These are phyloP conservation scores for Dendrobium catenatum DNA, from an alignment of 106 monocot genomes.

Conservation along the genomic window DNA sequence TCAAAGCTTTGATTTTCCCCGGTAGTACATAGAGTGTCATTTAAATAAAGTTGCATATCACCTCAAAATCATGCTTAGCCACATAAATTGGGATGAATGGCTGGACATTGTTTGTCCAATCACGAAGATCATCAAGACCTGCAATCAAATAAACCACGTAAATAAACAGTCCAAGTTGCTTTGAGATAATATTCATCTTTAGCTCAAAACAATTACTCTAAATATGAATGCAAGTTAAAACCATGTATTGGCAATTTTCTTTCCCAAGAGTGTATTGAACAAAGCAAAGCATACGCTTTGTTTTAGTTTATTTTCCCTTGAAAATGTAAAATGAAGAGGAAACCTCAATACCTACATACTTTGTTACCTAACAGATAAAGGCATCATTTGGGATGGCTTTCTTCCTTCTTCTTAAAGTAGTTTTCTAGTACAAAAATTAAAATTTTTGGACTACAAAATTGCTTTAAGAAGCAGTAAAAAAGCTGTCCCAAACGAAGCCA, in stretches of 20 bases:
- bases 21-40: neutral
- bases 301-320: neutral
- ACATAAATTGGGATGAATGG: slow-evolving; percentile 82
- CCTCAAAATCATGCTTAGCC: slow-evolving; percentile 85
- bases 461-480: no score
- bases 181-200: neutral
- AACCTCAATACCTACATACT: neutral
- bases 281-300: neutral
- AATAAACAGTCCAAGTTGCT: neutral
- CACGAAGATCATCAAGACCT: slow-evolving; percentile 98
- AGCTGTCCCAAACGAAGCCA: no score
- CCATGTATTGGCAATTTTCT: neutral
- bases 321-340: neutral
- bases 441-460: no score
- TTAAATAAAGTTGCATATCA: slow-evolving; percentile 11
- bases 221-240: neutral
- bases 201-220: neutral
- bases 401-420: no score
- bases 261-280: neutral
- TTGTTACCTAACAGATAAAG: no score
- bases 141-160: slow-evolving; percentile 16
- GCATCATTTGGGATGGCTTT: no score
- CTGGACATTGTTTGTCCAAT: slow-evolving; percentile 99
- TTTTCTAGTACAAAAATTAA: no score
- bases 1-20: neutral